A percentile compares a stretch with the other conserved stretches of the same genome.
phyloP scores from a whole-genome alignment of 2,329 filamentous ascomycete species.

The Cladophialophora yegresii region DNA sequence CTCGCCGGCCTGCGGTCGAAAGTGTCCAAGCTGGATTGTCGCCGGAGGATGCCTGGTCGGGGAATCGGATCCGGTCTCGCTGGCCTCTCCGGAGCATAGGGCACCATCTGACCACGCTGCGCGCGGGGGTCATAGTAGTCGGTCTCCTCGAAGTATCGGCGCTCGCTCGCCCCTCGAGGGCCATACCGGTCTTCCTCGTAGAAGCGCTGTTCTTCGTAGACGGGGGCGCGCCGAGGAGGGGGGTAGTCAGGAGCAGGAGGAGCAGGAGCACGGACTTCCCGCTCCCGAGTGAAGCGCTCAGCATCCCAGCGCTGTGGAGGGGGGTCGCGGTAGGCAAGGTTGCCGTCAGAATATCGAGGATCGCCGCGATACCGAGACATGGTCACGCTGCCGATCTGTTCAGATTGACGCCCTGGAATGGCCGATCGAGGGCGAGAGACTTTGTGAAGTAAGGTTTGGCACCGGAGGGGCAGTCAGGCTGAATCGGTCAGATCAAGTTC shows the following conservation, averaged over 20 bases:
- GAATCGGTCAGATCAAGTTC: neutral
- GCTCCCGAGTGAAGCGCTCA: constrained; percentile 48
- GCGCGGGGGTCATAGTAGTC: constrained; percentile 45
- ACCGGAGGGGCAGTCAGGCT: neutral
- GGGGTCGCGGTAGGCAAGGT: constrained; percentile 36
- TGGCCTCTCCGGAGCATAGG: constrained; percentile 60
- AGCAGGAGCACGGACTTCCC: constrained; percentile 43
- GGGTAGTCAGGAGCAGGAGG: constrained; percentile 40
- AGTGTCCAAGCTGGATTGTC: constrained; percentile 87
- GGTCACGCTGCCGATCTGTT: constrained; percentile 10
- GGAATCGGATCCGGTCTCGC: constrained; percentile 55
- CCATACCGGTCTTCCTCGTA: constrained; percentile 48
- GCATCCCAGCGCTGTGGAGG: constrained; percentile 44
- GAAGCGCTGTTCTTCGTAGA: constrained; percentile 47
- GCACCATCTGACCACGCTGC: constrained; percentile 56
- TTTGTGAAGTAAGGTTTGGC: neutral
- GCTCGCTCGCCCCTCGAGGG: constrained; percentile 46
- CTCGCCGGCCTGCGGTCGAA: constrained; percentile 74
- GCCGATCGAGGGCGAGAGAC: constrained; percentile 5
- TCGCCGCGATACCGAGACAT: constrained; percentile 36
- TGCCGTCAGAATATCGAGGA: constrained; percentile 29
- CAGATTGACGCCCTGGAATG: neutral
- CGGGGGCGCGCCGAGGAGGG: constrained; percentile 36
- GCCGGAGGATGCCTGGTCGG: constrained; percentile 69
- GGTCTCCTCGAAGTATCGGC: constrained; percentile 43